These are phyloP conservation scores for Ogataea henricii DNA, from an alignment of 805 yeast genomes.

Conservation along the genomic window DNA sequence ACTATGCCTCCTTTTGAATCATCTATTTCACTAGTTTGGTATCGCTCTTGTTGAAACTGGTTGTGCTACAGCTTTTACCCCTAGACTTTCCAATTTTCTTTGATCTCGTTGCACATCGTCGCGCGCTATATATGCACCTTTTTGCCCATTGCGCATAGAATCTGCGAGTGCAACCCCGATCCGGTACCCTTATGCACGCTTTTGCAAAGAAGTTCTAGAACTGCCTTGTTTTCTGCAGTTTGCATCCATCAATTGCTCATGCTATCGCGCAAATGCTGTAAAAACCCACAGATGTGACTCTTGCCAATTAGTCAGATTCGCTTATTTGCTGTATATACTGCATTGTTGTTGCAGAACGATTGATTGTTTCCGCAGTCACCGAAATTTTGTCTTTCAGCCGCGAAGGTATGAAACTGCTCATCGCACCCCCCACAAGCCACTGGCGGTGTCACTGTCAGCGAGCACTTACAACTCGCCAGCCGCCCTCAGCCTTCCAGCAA, in stretches of 20 bases:
- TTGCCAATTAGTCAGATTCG: not conserved
- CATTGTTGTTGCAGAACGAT: not conserved
- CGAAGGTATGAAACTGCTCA: no score
- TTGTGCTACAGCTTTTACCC: not conserved
- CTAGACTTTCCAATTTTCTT: not conserved
- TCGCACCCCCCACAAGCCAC: no score
- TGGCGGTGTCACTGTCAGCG: not conserved
- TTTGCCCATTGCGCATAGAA: not conserved
- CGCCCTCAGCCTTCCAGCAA: not conserved
- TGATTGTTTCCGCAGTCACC: not conserved
- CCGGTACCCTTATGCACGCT: not conserved
- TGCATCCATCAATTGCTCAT: not conserved
- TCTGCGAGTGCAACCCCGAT: not conserved
- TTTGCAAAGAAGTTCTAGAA: not conserved
- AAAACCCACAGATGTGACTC: not conserved
- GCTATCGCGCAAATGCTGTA: not conserved
- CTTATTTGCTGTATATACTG: slow-evolving; percentile 6
- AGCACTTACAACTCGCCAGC: not conserved
- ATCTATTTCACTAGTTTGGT: not conserved
- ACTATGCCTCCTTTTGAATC: not conserved
- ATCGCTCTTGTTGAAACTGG: not conserved
- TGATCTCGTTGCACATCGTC: not conserved
- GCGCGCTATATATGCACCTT: not conserved
- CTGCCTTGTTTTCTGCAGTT: slow-evolving; percentile 4
- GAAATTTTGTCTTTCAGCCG: not conserved